A percentile compares a stretch with the other conserved stretches of the same genome.
These are phyloP conservation scores for Nakazawaea populi DNA, from an alignment of 805 yeast genomes.

Conservation along the genomic window DNA sequence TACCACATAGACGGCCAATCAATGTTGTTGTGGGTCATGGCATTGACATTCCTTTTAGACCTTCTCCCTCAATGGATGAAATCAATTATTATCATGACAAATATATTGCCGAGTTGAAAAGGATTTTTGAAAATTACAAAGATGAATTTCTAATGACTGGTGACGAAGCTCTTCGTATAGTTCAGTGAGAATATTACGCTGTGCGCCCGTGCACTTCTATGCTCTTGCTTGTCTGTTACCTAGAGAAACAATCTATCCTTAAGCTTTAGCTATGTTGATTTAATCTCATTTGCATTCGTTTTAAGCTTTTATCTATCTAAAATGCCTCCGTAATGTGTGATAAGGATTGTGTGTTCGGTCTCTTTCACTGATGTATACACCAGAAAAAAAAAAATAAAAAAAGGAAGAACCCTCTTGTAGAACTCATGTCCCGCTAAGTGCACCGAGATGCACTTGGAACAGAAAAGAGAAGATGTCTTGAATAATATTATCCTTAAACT, in stretches of 20 bases:
- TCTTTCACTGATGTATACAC: no score
- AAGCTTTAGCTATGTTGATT: no score
- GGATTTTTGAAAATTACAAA: constrained; percentile 64
- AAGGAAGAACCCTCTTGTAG: no score
- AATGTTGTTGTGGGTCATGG: constrained; percentile 73
- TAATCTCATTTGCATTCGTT: no score
- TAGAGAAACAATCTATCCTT: no score
- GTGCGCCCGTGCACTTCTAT: no score
- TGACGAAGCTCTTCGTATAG: constrained; percentile 3
- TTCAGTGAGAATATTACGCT: neutral
- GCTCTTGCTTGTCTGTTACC: no score
- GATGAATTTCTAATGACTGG: constrained; percentile 28
- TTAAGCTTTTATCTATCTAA: no score
- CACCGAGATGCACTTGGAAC: neutral
- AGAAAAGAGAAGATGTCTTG: neutral
- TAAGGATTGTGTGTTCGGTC: no score
- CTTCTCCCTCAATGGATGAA: constrained; percentile 35
- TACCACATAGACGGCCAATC: constrained; percentile 81
- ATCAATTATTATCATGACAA: constrained; percentile 67
- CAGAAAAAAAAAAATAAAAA: no score
- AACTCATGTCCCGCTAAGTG: no score
- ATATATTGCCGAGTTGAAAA: constrained; percentile 59
- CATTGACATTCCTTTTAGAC: constrained; percentile 46
- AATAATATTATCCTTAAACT: constrained; percentile 16
- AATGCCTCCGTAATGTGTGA: no score